Evolutionary conservation across 345 rosid genomes (phyloP).

Genomic region (Psidium guajava): DNA sequence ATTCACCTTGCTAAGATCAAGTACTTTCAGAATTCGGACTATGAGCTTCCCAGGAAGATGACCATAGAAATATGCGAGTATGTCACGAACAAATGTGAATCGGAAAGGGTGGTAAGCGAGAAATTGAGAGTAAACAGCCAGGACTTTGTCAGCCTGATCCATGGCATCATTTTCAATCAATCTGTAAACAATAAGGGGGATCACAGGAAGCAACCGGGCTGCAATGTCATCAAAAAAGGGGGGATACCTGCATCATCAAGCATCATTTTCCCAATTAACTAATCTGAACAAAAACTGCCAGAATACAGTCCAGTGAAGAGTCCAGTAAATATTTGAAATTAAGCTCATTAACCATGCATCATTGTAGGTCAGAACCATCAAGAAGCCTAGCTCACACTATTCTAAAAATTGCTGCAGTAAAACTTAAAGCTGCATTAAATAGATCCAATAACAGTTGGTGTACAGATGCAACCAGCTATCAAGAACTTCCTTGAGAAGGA

Average conservation of each 20-base stretch:
- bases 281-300: neutral
- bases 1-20: conserved; percentile 81
- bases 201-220: conserved; percentile 84
- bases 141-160: conserved; percentile 65
- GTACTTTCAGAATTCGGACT: conserved; percentile 60
- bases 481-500: neutral
- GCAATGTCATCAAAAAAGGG: conserved; percentile 92
- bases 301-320: neutral
- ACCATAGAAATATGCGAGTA: conserved; percentile 91
- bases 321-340: neutral
- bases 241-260: conserved; percentile 57
- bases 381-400: neutral
- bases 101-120: conserved; percentile 80
- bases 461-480: neutral
- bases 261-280: conserved; percentile 1
- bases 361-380: neutral
- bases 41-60: conserved; percentile 78
- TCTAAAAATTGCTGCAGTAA: neutral
- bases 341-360: neutral
- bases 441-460: neutral
- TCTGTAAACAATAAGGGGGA: conserved; percentile 87
- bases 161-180: conserved; percentile 84
- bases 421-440: neutral
- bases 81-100: conserved; percentile 93
- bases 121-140: conserved; percentile 46